Evolutionary conservation across 495 filamentous ascomycete species (phyloP).

Genomic region (Sabuloglossum arenarium): DNA sequence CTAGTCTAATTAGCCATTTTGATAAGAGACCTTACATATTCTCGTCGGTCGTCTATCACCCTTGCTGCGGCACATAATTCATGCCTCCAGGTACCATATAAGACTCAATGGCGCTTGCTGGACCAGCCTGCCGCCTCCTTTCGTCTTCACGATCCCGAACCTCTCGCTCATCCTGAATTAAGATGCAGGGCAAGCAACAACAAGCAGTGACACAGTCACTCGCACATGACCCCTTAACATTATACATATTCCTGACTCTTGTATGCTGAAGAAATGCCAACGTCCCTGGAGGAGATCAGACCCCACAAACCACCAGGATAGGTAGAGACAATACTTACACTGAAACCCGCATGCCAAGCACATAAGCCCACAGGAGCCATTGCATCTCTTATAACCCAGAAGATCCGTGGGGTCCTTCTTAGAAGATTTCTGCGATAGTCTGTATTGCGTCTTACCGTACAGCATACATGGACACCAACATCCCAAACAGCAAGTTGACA

Average conservation of each 20-base stretch:
- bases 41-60: neutral
- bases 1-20: too few species aligned
- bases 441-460: constrained; percentile 13
- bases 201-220: constrained; percentile 5
- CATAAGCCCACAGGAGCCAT: constrained; percentile 6
- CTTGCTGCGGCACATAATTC: neutral
- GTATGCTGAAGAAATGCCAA: constrained; percentile 7
- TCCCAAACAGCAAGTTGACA: constrained; percentile 8
- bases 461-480: constrained; percentile 9
- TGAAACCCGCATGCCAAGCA: constrained; percentile 1
- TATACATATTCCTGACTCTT: constrained; percentile 11
- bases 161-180: constrained; percentile 13
- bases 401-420: constrained; percentile 7
- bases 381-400: constrained; percentile 2
- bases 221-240: constrained; percentile 8
- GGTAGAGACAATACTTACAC: constrained; percentile 1
- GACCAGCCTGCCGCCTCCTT: neutral
- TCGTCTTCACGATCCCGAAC: constrained; percentile 10
- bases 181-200: constrained; percentile 9
- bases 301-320: neutral
- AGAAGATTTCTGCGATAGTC: constrained; percentile 7
- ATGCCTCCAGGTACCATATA: neutral
- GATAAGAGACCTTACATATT: neutral
- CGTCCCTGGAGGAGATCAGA: constrained; percentile 4
- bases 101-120: constrained; percentile 1